Evolutionary conservation across 2,329 filamentous ascomycete genomes (phyloP), one percentile per base, ranked within the genome.

Genomic region (Coniochaeta pulveracea): DNA sequence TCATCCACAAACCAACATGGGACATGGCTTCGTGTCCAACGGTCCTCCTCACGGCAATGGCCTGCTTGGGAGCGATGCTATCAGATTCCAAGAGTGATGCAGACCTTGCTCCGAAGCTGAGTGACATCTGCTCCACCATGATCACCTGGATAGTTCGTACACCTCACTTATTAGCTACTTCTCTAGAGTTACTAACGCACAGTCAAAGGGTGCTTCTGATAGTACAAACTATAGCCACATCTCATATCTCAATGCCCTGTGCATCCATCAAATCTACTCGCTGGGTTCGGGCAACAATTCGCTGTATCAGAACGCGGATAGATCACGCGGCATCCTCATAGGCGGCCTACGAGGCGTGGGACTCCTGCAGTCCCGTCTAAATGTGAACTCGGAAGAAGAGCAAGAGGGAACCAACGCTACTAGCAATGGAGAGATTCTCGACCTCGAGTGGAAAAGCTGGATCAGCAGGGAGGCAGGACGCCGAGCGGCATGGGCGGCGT

Each of bases 231-330:
- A 49, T 38, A 34, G 37, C 4, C 35, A 49, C 26, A 43, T 50
- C 19, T 40, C 40, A 1, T 52, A 49, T 26, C 40, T 54, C 0
- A 45, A 43, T 11, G 47, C 51, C 1, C 39, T 51, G 2, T 54
- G 50, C 16, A 37, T 54, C 4, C 47, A 54, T 33, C 50, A 52
- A 24, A 50, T 50, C 19, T 54, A 50, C 28, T 49, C 50, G 6
- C 47, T 54, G 4, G 50, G 51, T 11, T 51, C 50, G 2, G 50
- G 50, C 12, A 48, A 51, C 19, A 42, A 47, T 1, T 41, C 48
- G 21, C 38, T 54, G 3, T 52, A 54, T 25, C 43, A 50, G 19
- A 47, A 50, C 17, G 47, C 47, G 1, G 49, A 51, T 23, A 38
- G 49, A 14, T 44, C 47, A 17, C 44, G 50, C 6, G 49, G 44